Evolutionary conservation across 108 stramenopile genomes (phyloP).

Genomic region (Nannochloropsis salina): DNA sequence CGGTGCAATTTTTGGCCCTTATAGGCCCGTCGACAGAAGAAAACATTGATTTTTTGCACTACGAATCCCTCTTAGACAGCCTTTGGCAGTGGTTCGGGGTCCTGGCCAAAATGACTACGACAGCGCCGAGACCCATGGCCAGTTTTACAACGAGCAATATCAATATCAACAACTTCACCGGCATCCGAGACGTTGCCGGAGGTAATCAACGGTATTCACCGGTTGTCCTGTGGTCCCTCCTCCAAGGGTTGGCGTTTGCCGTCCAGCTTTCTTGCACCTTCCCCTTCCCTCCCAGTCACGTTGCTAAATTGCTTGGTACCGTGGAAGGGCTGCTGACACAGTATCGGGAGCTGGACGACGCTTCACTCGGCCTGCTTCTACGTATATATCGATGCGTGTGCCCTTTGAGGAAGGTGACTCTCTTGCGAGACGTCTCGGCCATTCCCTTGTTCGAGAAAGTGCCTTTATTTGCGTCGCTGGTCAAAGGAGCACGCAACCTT

Average conservation of each 20-base stretch:
- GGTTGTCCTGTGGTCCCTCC: background rate
- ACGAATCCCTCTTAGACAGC: background rate
- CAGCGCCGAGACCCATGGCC: too few relatives aligned
- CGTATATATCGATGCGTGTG: background rate
- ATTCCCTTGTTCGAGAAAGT: background rate
- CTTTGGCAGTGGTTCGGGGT: slow-evolving; percentile 17
- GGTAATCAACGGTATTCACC: background rate
- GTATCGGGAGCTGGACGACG: slow-evolving; percentile 8
- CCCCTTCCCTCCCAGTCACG: background rate
- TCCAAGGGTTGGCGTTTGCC: background rate
- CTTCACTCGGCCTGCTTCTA: background rate
- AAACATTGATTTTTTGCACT: slow-evolving; percentile 7
- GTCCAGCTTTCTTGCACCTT: slow-evolving; percentile 10
- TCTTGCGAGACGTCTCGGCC: background rate
- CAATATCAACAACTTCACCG: background rate
- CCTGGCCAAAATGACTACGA: background rate
- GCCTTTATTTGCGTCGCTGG: background rate
- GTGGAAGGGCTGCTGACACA: background rate
- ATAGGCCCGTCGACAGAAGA: background rate
- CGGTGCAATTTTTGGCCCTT: slow-evolving; percentile 11
- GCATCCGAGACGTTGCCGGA: background rate
- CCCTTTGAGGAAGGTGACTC: background rate
- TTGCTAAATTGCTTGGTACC: background rate
- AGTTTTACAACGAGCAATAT: slow-evolving; percentile 1
- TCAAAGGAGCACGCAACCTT: background rate